These are phyloP conservation scores for Glycine soja DNA, from an alignment of 306 rosid species.

Conservation along the genomic window DNA sequence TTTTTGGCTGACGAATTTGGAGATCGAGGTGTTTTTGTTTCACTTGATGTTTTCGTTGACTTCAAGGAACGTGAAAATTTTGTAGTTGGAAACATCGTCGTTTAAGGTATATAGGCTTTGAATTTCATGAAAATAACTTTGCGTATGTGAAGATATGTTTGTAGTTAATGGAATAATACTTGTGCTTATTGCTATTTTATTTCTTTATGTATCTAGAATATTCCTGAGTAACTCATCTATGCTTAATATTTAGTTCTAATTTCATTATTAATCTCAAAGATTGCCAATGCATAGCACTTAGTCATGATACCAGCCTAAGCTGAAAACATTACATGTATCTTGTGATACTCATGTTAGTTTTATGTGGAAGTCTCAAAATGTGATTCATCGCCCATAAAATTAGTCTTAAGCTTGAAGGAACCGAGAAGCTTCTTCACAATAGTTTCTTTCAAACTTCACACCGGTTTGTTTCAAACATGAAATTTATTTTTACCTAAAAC, in stretches of 20 bases:
- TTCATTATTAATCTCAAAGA: too few species aligned
- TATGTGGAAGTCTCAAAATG: too few species aligned
- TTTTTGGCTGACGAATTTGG: conserved; percentile 13
- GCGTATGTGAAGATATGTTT: neutral
- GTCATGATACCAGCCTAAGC: too few species aligned
- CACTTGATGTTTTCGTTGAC: conserved; percentile 32
- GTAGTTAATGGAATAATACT: neutral
- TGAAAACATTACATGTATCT: too few species aligned
- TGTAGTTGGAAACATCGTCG: neutral
- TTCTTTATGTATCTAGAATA: neutral
- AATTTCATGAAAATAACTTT: neutral
- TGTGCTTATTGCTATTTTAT: neutral
- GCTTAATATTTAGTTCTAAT: neutral
- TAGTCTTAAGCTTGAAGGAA: too few species aligned
- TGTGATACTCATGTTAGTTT: too few species aligned
- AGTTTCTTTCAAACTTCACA: too few species aligned
- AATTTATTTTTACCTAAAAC: too few species aligned
- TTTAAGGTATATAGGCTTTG: neutral
- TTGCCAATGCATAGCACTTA: too few species aligned
- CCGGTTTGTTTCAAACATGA: too few species aligned
- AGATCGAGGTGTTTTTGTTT: conserved; percentile 29
- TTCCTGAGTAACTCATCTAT: neutral
- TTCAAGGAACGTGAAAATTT: neutral
- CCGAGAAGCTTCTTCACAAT: too few species aligned
- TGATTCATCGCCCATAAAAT: too few species aligned